Evolutionary conservation across 192 early-diverging fungal species (phyloP), one percentile per base, ranked within the genome.

Genomic region (Entophlyctis luteolus): DNA sequence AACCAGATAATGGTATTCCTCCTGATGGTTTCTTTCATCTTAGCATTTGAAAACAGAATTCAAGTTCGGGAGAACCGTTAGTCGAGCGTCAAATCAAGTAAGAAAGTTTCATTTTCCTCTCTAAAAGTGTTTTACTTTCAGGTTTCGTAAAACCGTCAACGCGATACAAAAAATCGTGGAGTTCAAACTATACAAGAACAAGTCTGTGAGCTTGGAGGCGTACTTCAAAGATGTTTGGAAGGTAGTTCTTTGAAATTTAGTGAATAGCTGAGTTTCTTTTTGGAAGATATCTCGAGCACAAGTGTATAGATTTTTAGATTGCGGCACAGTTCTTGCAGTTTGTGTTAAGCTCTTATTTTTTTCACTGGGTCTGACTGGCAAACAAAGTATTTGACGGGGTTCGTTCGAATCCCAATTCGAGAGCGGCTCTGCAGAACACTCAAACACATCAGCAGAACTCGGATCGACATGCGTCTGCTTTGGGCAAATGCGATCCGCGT

Each of bases 401-500:
- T 83, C 55, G 8, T 46, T 1, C 57, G 68, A 18, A 75, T 67
- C 18, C 81, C 81, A 22, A 77, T 68, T 12, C 79, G 77, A 22
- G 81, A 83, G 55, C 77, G 81, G 10, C 74, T 83, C 8, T 83
- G 81, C 57, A 71, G 81, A 1, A 79, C 81, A 5, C 62, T 83
- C 23, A 82, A 82, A 56, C 49, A 65, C 4, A 52, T 81, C 23
- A 75, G 74, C 47, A 78, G 79, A 45, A 77, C 59, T 28, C 52
- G 55, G 22, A 22, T 23, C 16, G 79, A 82, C 58, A 48, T 81
- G 25, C 65, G 76, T 33, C 70, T 38, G 4, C 77, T 83, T 25
- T 83, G 81, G 81, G 57, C 57, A 23, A 23, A 72, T 1, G 75
- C 72, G 4, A 62, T 77, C 12, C 33, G 8, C n/a, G 68, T 66